These are phyloP conservation scores for Fusarium lyarnte DNA, from an alignment of 2,329 filamentous ascomycete genomes.

Conservation along the genomic window DNA sequence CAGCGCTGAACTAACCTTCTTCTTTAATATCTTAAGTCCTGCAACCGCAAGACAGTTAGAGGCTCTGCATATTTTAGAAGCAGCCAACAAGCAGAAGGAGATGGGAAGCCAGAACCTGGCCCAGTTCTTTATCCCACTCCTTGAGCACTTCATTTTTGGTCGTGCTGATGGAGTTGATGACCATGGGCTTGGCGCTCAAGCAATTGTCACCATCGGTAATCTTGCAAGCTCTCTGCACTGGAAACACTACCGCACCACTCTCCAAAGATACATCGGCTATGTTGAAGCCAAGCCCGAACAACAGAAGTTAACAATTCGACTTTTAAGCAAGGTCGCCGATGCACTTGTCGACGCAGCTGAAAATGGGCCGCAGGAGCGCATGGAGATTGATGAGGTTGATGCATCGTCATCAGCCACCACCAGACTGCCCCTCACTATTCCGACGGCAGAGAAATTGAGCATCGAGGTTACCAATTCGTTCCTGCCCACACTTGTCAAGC, in stretches of 20 bases:
- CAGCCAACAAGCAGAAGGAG: conserved; percentile 69
- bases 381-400: conserved; percentile 53
- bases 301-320: conserved; percentile 85
- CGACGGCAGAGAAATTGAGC: conserved; percentile 72
- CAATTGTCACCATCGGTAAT: conserved; percentile 80
- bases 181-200: conserved; percentile 86
- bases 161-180: conserved; percentile 78
- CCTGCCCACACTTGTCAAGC: conserved; percentile 80
- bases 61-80: conserved; percentile 80
- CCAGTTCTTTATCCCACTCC: conserved; percentile 87
- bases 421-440: conserved; percentile 72
- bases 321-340: conserved; percentile 85
- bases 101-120: conserved; percentile 82
- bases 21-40: conserved; percentile 90
- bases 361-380: conserved; percentile 50
- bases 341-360: conserved; percentile 70
- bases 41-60: conserved; percentile 87
- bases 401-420: conserved; percentile 41
- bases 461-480: conserved; percentile 79
- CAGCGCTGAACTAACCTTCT: conserved; percentile 75
- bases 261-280: conserved; percentile 85
- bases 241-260: conserved; percentile 86
- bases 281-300: conserved; percentile 81
- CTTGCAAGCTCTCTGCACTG: conserved; percentile 84
- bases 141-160: conserved; percentile 95